Base-by-base conservation (phyloP, 2,329 filamentous ascomycete genomes). In the Phyllosticta citriasiana region DNA sequence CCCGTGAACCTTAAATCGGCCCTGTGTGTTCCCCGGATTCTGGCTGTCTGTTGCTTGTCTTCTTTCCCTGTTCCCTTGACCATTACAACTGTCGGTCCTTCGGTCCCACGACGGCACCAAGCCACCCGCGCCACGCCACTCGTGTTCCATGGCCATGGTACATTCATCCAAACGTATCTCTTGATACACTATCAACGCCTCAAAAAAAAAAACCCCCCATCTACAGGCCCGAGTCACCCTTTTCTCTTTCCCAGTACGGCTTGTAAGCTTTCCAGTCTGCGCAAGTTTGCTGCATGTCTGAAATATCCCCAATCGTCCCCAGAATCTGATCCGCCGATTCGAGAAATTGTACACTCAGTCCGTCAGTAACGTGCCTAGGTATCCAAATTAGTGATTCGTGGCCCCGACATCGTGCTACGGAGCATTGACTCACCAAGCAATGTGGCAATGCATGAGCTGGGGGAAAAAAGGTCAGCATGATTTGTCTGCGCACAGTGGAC, bases 331-430 rank as follows among this genome's bases (percentile, higher is more conserved):
- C 60, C 57, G 70, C 67, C 35, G 73, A 67, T 66, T 80, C 82
- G 9, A 84, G 64, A 65, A 84, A 82, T 67, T 84, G 79, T 35
- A 83, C 70, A 6, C 74, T 77, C 19, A 87, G 74, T 1, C 72
- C 72, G 52, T 73, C 70, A 2, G 66, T 66, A 0, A 69, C 72
- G 58, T 73, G 72, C 68, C 68, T 73, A 22, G 19, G 19, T 22
- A 3, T 71, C 71, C 57, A 56, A 8, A 24, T 47, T 35, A 24
- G 30, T 6, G 7, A 16, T 24, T 52, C 33, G 47, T 19, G 59
- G 54, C 54, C 40, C 8, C 22, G 10, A 19, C 14, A 10, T 30
- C 24, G 24, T 25, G 25, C 33, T 25, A 9, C 33, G 47, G 33
- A 7, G 16, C 3, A 27, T 16, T 33, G 25, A 30, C 19, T 22